Evolutionary conservation across 2,329 filamentous ascomycete species (phyloP).

Genomic region (Cryphonectria japonica): DNA sequence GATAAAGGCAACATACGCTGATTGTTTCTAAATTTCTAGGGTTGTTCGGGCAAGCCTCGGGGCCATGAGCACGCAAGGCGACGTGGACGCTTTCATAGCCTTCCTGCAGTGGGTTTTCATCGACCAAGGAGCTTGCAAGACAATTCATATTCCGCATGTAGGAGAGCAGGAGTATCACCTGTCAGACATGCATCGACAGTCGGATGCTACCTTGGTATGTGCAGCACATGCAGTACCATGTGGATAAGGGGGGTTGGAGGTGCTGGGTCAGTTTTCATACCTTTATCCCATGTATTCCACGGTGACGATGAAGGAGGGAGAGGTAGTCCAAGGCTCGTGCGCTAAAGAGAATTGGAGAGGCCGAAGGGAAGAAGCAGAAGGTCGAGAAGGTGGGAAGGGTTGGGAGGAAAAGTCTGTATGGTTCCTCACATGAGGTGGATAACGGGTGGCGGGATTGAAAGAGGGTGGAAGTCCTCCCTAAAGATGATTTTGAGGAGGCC

Average conservation of each 20-base stretch:
- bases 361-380: neutral
- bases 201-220: slow-evolving; percentile 12
- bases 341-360: neutral
- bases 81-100: slow-evolving; percentile 54
- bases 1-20: neutral
- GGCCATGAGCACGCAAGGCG: slow-evolving; percentile 61
- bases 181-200: slow-evolving; percentile 1
- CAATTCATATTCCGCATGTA: slow-evolving; percentile 10
- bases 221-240: slow-evolving; percentile 10
- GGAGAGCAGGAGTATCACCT: neutral
- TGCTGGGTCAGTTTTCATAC: too few relatives aligned
- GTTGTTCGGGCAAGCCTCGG: slow-evolving; percentile 65
- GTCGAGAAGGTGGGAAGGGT: neutral
- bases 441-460: neutral
- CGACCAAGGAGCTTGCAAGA: slow-evolving; percentile 28
- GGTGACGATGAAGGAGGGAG: neutral
- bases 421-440: neutral
- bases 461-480: neutral
- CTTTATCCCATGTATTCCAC: too few relatives aligned
- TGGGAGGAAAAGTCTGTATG: neutral
- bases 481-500: neutral
- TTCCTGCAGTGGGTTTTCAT: slow-evolving; percentile 50
- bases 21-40: slow-evolving; percentile 37
- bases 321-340: neutral
- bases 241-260: neutral